Evolutionary conservation across 2,329 filamentous ascomycete species (phyloP).

Genomic region (Fusarium sublunatum): DNA sequence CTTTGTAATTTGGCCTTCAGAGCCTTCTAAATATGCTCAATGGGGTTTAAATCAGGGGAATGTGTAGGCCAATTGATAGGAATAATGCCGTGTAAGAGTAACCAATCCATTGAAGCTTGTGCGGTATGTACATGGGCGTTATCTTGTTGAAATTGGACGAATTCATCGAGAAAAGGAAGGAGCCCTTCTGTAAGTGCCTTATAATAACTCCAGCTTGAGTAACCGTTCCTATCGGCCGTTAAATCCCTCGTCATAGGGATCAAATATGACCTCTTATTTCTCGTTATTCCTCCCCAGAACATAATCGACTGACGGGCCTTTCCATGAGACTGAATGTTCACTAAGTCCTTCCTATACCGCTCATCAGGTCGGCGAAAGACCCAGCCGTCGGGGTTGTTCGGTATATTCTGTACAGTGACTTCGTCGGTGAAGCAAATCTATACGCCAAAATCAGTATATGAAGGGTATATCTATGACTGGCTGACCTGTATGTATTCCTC

Average conservation of each 20-base stretch:
- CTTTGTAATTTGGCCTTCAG: not conserved
- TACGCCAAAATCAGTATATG: too few species aligned
- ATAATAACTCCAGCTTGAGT: not conserved
- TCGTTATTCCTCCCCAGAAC: slow-evolving; percentile 4
- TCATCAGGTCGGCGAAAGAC: slow-evolving; percentile 7
- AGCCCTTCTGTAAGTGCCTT: not conserved
- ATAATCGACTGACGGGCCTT: slow-evolving; percentile 3
- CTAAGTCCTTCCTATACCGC: not conserved
- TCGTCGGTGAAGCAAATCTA: slow-evolving; percentile 1
- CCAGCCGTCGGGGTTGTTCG: slow-evolving; percentile 1
- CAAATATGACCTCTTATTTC: not conserved
- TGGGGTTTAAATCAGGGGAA: not conserved
- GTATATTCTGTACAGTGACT: not conserved
- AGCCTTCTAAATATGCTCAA: not conserved
- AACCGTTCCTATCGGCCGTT: not conserved
- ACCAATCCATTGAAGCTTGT: not conserved
- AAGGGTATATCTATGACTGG: too few species aligned
- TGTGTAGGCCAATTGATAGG: not conserved
- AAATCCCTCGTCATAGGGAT: not conserved
- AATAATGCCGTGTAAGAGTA: not conserved
- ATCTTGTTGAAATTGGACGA: not conserved
- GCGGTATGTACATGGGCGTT: not conserved
- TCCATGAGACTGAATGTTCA: not conserved
- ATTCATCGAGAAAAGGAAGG: not conserved
- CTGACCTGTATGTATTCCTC: too few species aligned